These are phyloP conservation scores for Lecanicillium sp. DNA, from an alignment of 2,329 filamentous ascomycete species.

Conservation along the genomic window DNA sequence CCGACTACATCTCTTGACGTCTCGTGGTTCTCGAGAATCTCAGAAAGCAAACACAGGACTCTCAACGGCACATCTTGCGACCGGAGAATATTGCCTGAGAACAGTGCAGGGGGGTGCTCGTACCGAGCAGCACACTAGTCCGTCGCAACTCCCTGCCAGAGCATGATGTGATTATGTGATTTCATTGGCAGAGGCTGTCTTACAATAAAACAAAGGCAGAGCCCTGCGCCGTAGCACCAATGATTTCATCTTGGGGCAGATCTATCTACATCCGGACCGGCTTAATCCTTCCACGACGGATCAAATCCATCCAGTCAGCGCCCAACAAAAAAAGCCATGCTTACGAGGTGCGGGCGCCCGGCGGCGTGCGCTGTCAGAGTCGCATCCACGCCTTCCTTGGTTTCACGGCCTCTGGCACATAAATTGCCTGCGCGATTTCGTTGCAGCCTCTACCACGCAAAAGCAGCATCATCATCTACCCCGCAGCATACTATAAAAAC, in stretches of 20 bases:
- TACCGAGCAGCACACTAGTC: too few relatives aligned
- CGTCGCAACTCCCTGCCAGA: too few relatives aligned
- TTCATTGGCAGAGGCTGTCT: not conserved
- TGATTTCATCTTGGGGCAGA: constrained; percentile 2
- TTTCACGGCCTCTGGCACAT: not conserved
- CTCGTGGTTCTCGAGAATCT: too few relatives aligned
- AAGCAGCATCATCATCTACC: not conserved
- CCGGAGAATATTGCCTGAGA: too few relatives aligned
- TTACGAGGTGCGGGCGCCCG: not conserved
- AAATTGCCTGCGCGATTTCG: not conserved
- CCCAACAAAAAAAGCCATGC: constrained; percentile 2
- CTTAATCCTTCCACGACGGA: not conserved
- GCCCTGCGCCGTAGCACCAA: not conserved
- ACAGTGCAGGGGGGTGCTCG: too few relatives aligned
- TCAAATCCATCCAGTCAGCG: not conserved
- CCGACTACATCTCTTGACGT: too few relatives aligned
- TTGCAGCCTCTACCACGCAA: too few relatives aligned
- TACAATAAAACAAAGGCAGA: not conserved
- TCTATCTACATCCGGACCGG: not conserved
- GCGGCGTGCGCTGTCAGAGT: constrained; percentile 2
- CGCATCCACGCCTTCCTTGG: not conserved
- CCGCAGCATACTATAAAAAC: not conserved
- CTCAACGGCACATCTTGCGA: too few relatives aligned
- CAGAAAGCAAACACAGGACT: too few relatives aligned
- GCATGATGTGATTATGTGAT: not conserved